These are phyloP conservation scores for Ormosia emarginata DNA, from an alignment of 306 rosid species.

Conservation along the genomic window DNA sequence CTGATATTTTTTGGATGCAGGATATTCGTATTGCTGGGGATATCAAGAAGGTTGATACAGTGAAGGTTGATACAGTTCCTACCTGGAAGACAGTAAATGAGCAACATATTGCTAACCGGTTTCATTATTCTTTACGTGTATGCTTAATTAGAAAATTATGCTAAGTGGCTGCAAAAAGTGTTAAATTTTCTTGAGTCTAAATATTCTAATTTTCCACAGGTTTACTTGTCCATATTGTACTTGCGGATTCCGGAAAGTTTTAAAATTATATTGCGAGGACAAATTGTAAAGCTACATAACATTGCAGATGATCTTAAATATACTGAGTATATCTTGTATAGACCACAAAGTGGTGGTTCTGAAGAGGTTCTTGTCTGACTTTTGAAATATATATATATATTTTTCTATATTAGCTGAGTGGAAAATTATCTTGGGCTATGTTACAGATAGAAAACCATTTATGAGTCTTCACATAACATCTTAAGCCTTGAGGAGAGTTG, in stretches of 20 bases:
- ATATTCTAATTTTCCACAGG: slow-evolving; percentile 52
- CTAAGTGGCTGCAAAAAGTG: not conserved
- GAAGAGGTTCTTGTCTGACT: slow-evolving; percentile 50
- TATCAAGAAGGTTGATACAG: slow-evolving; percentile 26
- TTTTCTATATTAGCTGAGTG: not conserved
- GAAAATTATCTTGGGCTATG: not conserved
- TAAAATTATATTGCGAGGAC: slow-evolving; percentile 63
- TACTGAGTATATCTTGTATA: slow-evolving; percentile 56
- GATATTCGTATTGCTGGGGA: slow-evolving; percentile 66
- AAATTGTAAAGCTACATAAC: slow-evolving; percentile 63
- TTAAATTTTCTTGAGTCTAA: slow-evolving; percentile 7
- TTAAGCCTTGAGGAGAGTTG: not conserved
- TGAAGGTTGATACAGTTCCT: slow-evolving; percentile 8
- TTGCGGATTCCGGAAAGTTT: slow-evolving; percentile 59
- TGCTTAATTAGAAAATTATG: slow-evolving; percentile 28
- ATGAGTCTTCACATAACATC: not conserved
- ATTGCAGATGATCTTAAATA: slow-evolving; percentile 68
- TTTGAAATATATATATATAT: not conserved
- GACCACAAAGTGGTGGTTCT: slow-evolving; percentile 52
- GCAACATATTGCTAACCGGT: slow-evolving; percentile 62
- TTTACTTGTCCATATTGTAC: slow-evolving; percentile 83
- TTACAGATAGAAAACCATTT: not conserved
- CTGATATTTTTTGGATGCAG: slow-evolving; percentile 49
- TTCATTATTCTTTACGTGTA: slow-evolving; percentile 75
- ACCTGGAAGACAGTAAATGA: slow-evolving; percentile 40